Evolutionary conservation across 2,329 filamentous ascomycete genomes (phyloP).

Genomic region (Aureobasidium sp.): DNA sequence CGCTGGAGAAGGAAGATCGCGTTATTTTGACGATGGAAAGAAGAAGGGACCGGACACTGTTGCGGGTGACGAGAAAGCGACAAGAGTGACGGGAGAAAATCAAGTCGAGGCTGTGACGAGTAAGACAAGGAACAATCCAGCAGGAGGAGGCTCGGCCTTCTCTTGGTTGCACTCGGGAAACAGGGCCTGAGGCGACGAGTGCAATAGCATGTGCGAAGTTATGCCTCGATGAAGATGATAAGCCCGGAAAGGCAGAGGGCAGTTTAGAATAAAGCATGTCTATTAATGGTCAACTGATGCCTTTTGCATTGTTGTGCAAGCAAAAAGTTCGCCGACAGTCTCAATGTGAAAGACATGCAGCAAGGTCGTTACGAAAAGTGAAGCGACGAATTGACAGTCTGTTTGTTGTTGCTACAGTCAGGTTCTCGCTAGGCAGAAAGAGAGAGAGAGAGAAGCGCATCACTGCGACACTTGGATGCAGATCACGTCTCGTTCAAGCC

Average conservation of each 20-base stretch:
- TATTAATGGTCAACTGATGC: background rate
- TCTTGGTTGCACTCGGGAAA: conserved; percentile 64
- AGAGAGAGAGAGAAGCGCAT: background rate
- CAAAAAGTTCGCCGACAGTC: background rate
- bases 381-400: background rate
- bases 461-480: background rate
- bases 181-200: background rate
- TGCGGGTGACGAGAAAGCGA: conserved; percentile 14
- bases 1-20: conserved; percentile 30
- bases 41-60: conserved; percentile 10
- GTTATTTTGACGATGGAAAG: conserved; percentile 44
- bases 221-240: background rate
- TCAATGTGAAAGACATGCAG: background rate
- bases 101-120: conserved; percentile 14
- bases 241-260: background rate
- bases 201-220: background rate
- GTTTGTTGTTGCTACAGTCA: background rate
- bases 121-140: conserved; percentile 57
- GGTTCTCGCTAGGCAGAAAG: background rate
- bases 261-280: background rate
- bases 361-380: background rate
- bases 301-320: background rate
- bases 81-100: background rate
- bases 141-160: conserved; percentile 89
- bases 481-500: conserved; percentile 2